Evolutionary conservation across 148 eudicot genomes (phyloP).

Genomic region (Spergularia bocconei): DNA sequence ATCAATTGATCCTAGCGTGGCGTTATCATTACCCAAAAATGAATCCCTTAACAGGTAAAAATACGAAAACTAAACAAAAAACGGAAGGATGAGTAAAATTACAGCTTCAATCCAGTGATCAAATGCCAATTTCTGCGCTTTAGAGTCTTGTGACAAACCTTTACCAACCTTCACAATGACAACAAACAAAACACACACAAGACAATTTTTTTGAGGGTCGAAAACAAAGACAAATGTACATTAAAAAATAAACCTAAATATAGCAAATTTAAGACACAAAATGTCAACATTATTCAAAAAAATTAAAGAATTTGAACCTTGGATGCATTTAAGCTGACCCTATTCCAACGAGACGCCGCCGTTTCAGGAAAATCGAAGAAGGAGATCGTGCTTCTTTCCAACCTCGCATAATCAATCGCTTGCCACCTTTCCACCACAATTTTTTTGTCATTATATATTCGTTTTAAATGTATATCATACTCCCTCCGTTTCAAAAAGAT

Average conservation of each 20-base stretch:
- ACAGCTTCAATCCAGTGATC: conserved; percentile 99
- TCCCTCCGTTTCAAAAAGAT: not conserved
- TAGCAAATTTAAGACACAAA: not conserved
- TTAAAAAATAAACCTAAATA: not conserved
- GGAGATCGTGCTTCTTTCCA: conserved; percentile 77
- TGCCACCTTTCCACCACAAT: conserved; percentile 67
- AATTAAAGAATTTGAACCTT: conserved; percentile 37
- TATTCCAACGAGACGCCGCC: conserved; percentile 70
- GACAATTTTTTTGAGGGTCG: too few relatives aligned
- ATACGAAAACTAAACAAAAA: not conserved
- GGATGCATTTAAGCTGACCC: conserved; percentile 68
- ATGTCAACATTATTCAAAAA: not conserved
- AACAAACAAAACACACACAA: not conserved
- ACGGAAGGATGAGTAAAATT: conserved; percentile 17
- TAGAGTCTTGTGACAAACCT: conserved; percentile 73
- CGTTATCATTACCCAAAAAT: too few relatives aligned
- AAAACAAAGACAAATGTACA: not conserved
- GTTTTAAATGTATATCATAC: not conserved
- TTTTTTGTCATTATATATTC: not conserved
- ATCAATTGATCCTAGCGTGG: too few relatives aligned
- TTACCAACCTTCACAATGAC: conserved; percentile 64
- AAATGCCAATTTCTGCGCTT: conserved; percentile 86
- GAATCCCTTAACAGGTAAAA: not conserved
- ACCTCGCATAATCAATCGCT: conserved; percentile 69
- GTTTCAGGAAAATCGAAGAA: conserved; percentile 77